Evolutionary conservation across 1,139 yeast species (phyloP).

Genomic region (Yamadazyma membranifaciens): DNA sequence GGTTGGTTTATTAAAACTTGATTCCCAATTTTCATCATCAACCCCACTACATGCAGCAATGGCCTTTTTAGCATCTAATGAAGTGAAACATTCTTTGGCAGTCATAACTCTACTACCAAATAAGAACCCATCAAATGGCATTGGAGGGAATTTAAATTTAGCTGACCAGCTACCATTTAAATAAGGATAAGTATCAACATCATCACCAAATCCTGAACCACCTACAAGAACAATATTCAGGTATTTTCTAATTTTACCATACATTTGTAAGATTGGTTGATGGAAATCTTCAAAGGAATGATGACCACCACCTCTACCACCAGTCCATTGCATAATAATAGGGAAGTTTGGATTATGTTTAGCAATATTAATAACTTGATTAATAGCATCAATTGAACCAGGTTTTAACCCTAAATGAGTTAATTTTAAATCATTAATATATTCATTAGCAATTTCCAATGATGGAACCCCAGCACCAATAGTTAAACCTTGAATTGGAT

Average conservation of each 20-base stretch:
- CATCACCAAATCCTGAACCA: constrained; percentile 98
- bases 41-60: constrained; percentile 92
- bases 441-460: constrained; percentile 93
- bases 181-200: constrained; percentile 95
- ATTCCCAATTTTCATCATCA: constrained; percentile 85
- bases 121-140: constrained; percentile 98
- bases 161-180: constrained; percentile 95
- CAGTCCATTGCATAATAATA: constrained; percentile 97
- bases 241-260: constrained; percentile 90
- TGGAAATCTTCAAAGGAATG: constrained; percentile 99
- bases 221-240: constrained; percentile 86
- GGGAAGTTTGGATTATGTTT: constrained; percentile 96
- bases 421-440: constrained; percentile 86
- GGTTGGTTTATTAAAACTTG: constrained; percentile 89
- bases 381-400: constrained; percentile 91
- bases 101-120: constrained; percentile 98
- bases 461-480: constrained; percentile 99
- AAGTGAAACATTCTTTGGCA: constrained; percentile 93
- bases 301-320: constrained; percentile 99
- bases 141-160: constrained; percentile 84
- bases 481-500: constrained; percentile 93
- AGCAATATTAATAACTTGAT: constrained; percentile 85
- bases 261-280: constrained; percentile 94
- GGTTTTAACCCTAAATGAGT: constrained; percentile 97
- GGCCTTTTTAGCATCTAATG: constrained; percentile 89